Conservation (phyloP, 2,329 filamentous ascomycete genomes). For the Pseudogymnoascus verrucosus region DNA sequence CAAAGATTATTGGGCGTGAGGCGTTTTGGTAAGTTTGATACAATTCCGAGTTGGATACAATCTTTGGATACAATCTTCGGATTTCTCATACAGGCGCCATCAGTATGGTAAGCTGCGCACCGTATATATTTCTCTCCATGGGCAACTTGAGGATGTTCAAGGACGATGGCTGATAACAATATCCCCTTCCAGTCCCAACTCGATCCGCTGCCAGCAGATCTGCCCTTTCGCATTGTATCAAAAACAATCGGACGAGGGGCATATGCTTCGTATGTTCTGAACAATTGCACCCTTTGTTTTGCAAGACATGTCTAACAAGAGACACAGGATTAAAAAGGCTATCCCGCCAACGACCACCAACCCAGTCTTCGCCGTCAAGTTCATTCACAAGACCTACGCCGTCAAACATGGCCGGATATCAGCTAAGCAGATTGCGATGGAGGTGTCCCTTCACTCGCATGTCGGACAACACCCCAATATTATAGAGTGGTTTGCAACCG, state of each 20-base stretch:
- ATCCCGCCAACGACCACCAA: conserved; percentile 58
- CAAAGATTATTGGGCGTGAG: conserved; percentile 20
- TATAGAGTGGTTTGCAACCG: conserved; percentile 83
- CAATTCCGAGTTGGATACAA: background rate
- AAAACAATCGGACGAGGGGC: conserved; percentile 95
- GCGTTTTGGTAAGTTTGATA: conserved; percentile 23
- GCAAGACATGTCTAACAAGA: conserved; percentile 10
- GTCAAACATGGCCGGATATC: conserved; percentile 81
- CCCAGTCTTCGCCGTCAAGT: conserved; percentile 92
- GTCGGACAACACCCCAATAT: conserved; percentile 87
- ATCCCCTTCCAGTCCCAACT: conserved; percentile 63
- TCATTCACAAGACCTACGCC: conserved; percentile 97
- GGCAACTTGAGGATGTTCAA: background rate
- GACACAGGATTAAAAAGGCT: conserved; percentile 65
- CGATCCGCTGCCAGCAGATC: conserved; percentile 72
- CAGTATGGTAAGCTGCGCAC: conserved; percentile 1
- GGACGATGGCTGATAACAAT: conserved; percentile 23
- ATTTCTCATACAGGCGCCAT: background rate
- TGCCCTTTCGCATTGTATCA: conserved; percentile 91
- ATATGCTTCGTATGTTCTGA: conserved; percentile 77
- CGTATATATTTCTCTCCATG: background rate
- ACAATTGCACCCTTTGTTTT: conserved; percentile 18
- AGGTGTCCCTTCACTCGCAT: conserved; percentile 82
- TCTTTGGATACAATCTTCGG: background rate
- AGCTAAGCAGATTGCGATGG: conserved; percentile 82